Evolutionary conservation across 2,329 filamentous ascomycete genomes (phyloP), one percentile per base, ranked within the genome.

Genomic region (Fusarium sp.): DNA sequence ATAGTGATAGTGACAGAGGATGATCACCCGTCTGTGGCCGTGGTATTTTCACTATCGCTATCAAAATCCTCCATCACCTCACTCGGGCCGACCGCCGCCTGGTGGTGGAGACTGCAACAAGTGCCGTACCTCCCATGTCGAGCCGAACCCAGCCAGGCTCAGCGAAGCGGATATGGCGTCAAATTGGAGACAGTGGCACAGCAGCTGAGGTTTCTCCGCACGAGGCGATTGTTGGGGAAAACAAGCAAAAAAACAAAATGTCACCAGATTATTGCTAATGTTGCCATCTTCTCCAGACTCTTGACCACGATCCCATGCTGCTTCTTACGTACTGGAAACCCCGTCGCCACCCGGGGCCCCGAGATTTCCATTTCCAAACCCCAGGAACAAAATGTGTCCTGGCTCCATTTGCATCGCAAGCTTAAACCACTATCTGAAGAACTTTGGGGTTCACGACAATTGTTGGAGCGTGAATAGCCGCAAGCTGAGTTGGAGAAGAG

Each of bases 401-500:
- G 54, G 26, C 46, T 22, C 14, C 20, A 45, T 40, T 40, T 19
- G 33, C 14, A 20, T 20, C 15, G 19, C 43, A 44, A 56, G 24
- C 37, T 35, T 62, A 62, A 54, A 44, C 28, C 19, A 13, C 19
- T 9, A 52, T 22, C 22, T 5, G 4, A 22, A 22, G 15, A 37
- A 10, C 8, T 22, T 22, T 19, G 44, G n/a, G 40, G 17, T 37
- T 53, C n/a, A 14, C 2, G 41, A 46, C 26, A 26, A 9, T 10
- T 26, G 8, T 56, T 51, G 41, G 52, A 64, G 61, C 61, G 61
- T 53, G 45, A 53, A 64, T 64, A 64, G 30, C 61, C 61, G 60
- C 60, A n/a, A 41, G 39, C 13, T 44, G 60, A 64, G 22, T 64
- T 64, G 61, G 61, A 64, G 61, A 58, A 64, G 52, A 49, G 62